These are phyloP conservation scores for Suillus placidus DNA, from an alignment of 768 basidiomycete species.

Conservation along the genomic window DNA sequence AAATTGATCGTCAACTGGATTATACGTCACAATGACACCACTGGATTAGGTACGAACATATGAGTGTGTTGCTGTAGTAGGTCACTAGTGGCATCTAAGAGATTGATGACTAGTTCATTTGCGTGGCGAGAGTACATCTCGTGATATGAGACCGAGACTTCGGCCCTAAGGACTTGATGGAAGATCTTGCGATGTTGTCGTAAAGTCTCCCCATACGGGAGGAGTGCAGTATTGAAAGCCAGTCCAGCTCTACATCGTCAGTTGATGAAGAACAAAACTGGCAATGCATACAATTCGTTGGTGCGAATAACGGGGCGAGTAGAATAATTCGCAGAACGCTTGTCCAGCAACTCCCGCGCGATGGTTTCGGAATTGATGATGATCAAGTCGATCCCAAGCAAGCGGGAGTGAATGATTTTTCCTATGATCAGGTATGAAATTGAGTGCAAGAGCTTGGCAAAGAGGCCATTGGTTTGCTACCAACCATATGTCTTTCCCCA, in stretches of 20 bases:
- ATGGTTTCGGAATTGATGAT: slow-evolving; percentile 7
- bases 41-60: slow-evolving; percentile 3
- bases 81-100: not conserved
- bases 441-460: not conserved
- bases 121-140: slow-evolving; percentile 6
- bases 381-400: slow-evolving; percentile 4
- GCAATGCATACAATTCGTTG: slow-evolving; percentile 1
- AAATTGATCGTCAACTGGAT: not conserved
- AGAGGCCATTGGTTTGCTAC: not conserved
- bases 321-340: slow-evolving; percentile 6
- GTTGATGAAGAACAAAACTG: no score
- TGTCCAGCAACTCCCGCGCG: slow-evolving; percentile 1
- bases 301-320: not conserved
- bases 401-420: not conserved
- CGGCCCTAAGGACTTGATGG: slow-evolving; percentile 12
- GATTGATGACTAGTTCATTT: slow-evolving; percentile 6
- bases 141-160: slow-evolving; percentile 4
- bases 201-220: slow-evolving; percentile 19
- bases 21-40: not conserved
- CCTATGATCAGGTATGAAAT: not conserved
- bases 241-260: slow-evolving; percentile 10
- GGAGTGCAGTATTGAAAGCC: slow-evolving; percentile 14
- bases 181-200: slow-evolving; percentile 17
- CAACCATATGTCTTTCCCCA: slow-evolving; percentile 25
- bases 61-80: slow-evolving; percentile 17